Evolutionary conservation across 163 green algal genomes (phyloP).

Genomic region (Chlorella variabilis): DNA sequence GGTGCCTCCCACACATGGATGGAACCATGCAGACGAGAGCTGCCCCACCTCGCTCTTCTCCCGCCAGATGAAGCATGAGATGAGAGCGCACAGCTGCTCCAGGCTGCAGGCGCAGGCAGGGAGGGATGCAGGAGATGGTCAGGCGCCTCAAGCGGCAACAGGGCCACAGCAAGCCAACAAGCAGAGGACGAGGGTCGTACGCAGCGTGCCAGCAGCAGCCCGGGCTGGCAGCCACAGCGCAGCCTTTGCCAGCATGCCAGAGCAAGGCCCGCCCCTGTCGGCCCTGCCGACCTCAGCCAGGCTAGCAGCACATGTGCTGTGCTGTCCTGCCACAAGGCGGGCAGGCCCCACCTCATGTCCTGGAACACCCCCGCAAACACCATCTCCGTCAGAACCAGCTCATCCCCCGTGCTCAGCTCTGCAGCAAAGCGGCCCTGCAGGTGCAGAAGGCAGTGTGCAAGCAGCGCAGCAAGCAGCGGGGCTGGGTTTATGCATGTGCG

Average conservation of each 20-base stretch:
- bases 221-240: too few relatives aligned
- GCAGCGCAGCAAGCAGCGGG: not conserved
- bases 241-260: too few relatives aligned
- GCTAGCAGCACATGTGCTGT: too few relatives aligned
- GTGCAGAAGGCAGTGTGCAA: not conserved
- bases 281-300: too few relatives aligned
- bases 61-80: constrained; percentile 90
- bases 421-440: constrained; percentile 85
- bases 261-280: too few relatives aligned
- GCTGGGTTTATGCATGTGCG: too few relatives aligned
- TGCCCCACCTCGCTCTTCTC: constrained; percentile 71
- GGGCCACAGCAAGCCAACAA: not conserved
- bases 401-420: constrained; percentile 85
- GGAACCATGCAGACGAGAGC: too few relatives aligned
- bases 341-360: constrained; percentile 44
- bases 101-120: not conserved
- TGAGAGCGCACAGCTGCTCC: constrained; percentile 77
- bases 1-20: too few relatives aligned
- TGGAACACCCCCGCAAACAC: constrained; percentile 90
- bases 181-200: not conserved
- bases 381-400: constrained; percentile 94
- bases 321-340: too few relatives aligned
- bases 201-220: too few relatives aligned
- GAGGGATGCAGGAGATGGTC: too few relatives aligned
- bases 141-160: not conserved